phyloP scores from a whole-genome alignment of 192 early-diverging fungal species.

The Coemansia sp. region DNA sequence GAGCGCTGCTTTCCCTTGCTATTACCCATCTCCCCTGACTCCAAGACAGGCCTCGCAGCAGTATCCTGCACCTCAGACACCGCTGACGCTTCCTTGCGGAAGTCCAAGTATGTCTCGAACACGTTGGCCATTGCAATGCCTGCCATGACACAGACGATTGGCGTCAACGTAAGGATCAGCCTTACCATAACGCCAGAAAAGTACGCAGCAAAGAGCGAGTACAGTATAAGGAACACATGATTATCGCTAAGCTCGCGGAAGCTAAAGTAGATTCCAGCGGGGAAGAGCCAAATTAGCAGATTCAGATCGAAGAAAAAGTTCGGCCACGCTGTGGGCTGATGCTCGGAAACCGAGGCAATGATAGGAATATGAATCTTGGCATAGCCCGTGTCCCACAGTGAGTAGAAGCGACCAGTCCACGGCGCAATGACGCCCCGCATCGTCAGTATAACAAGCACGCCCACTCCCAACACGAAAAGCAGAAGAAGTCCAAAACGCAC shows the following conservation, averaged over 20 bases:
- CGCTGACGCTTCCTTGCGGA: conserved; percentile 6
- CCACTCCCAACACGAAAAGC: conserved; percentile 53
- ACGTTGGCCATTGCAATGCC: conserved; percentile 88
- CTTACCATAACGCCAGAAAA: conserved; percentile 99
- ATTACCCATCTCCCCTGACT: conserved; percentile 9
- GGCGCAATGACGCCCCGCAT: conserved; percentile 88
- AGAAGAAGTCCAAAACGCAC: conserved; percentile 65
- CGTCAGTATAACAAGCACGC: conserved; percentile 72
- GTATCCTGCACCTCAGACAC: conserved; percentile 4
- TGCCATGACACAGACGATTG: conserved; percentile 92
- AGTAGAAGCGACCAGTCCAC: conserved; percentile 99
- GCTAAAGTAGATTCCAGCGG: conserved; percentile 96
- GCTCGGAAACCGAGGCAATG: conserved; percentile 99
- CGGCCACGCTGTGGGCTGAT: conserved; percentile 99
- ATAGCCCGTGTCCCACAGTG: conserved; percentile 99
- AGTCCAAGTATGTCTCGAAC: conserved; percentile 79
- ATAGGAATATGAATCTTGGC: conserved; percentile 99
- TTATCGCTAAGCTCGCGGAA: conserved; percentile 93
- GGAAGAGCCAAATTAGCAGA: conserved; percentile 93
- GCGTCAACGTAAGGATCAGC: conserved; percentile 96
- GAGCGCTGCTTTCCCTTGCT: neutral
- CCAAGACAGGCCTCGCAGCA: conserved; percentile 31
- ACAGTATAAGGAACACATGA: conserved; percentile 97
- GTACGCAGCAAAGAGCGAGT: conserved; percentile 97
- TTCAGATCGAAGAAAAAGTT: conserved; percentile 99